Evolutionary conservation across 768 basidiomycete species (phyloP), one percentile per base, ranked within the genome.

Genomic region (Tephrocybe rancida): DNA sequence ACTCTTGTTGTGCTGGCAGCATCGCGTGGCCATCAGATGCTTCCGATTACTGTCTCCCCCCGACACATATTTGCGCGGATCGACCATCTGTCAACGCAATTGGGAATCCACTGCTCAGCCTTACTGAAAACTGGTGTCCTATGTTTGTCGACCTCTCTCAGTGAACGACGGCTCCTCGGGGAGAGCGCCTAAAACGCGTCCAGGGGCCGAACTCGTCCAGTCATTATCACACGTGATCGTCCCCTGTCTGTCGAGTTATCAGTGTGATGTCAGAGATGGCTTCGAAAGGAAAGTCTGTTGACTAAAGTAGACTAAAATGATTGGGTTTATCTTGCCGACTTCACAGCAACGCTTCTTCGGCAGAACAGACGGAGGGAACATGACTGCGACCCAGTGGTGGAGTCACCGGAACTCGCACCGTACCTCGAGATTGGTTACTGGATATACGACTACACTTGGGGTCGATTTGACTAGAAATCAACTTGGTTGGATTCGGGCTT

Each of bases 191-290:
- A 37, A 55, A 52, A 59, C 58, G 51, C 54, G 47, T 55, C 44
- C 19, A 24, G 14, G 37, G 26, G 27, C 29, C 16, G 16, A 44
- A 29, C 10, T 26, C 38, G 25, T 41, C 39, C 22, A n/a, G n/a
- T n/a, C 25, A 19, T 24, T n/a, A 25, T 21, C 25, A 39, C 58
- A 55, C 54, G 54, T 55, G 58, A 49, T 49, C 44, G 47, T 49
- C 44, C 30, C 51, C 37, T 52, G 19, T 52, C n/a, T n/a, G n/a
- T n/a, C n/a, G n/a, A n/a, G n/a, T n/a, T n/a, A n/a, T 7, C 27
- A 41, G 45, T 46, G 39, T 44, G 21, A 48, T 48, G 45, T 48
- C 55, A 52, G 39, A 52, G 55, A 37, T 34, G 26, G 32, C 50
- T 44, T 37, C 19, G 11, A 56, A 52, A 44, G 45, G 50, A 55